These are phyloP conservation scores for Oenanthe sinensis DNA, from an alignment of 129 eudicot species.

Conservation along the genomic window DNA sequence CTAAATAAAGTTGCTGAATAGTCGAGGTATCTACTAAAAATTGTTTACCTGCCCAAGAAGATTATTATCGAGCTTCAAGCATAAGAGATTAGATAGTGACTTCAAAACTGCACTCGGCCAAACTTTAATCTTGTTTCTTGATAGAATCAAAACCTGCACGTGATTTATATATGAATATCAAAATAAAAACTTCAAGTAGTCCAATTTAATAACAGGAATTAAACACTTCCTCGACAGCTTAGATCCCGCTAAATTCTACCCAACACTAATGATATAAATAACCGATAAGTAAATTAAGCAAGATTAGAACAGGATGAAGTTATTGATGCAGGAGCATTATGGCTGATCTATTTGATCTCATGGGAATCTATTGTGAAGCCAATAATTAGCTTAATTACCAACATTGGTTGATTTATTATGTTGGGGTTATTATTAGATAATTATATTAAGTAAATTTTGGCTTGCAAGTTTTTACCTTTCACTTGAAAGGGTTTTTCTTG, in stretches of 20 bases:
- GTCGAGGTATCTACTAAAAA: conserved; percentile 2
- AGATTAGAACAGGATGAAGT: not conserved
- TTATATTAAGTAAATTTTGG: too few species aligned
- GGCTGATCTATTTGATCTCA: too few species aligned
- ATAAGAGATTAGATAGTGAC: conserved; percentile 59
- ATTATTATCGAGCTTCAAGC: conserved; percentile 79
- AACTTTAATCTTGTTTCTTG: conserved; percentile 80
- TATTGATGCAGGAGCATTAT: too few species aligned
- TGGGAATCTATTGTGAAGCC: too few species aligned
- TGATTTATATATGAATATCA: not conserved
- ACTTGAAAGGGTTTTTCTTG: too few species aligned
- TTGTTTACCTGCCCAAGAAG: conserved; percentile 57
- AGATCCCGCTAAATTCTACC: not conserved
- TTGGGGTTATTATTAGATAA: too few species aligned
- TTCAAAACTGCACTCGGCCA: conserved; percentile 79
- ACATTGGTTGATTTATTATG: too few species aligned
- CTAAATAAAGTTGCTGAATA: not conserved
- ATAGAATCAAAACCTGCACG: conserved; percentile 69
- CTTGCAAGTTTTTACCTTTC: too few species aligned
- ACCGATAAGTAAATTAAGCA: not conserved
- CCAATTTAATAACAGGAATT: not conserved
- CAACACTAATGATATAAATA: not conserved
- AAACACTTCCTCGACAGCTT: not conserved
- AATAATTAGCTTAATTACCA: too few species aligned
- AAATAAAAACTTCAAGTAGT: conserved; percentile 6